Evolutionary conservation across 140 eudicot genomes (phyloP).

Genomic region (Erigeron philadelphicus): DNA sequence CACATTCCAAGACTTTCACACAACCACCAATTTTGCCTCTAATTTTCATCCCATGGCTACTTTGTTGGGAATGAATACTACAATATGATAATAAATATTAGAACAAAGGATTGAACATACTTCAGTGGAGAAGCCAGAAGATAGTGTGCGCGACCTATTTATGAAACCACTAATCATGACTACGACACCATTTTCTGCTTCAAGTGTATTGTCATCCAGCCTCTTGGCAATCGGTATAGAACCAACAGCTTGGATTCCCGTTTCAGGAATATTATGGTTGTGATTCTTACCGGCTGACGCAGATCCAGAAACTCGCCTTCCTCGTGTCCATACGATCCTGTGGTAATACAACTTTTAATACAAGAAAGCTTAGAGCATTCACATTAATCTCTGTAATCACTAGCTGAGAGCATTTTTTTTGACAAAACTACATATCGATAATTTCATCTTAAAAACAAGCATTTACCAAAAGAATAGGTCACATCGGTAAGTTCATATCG

Average conservation of each 20-base stretch:
- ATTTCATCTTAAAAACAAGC: background rate
- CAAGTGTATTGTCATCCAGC: conserved; percentile 44
- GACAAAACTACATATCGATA: background rate
- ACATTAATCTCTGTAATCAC: background rate
- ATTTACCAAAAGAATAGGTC: background rate
- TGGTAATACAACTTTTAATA: background rate
- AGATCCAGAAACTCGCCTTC: conserved; percentile 27
- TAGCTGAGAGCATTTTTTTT: background rate
- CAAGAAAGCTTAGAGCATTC: background rate
- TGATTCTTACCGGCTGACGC: conserved; percentile 12
- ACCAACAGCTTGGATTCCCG: conserved; percentile 26
- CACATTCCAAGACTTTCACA: too few relatives aligned
- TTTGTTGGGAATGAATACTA: background rate
- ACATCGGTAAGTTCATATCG: too few relatives aligned
- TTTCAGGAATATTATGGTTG: background rate
- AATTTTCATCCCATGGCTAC: background rate
- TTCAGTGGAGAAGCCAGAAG: conserved; percentile 52
- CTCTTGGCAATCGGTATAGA: conserved; percentile 55
- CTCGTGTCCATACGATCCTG: conserved; percentile 21
- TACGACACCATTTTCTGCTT: conserved; percentile 47
- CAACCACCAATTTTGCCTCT: background rate
- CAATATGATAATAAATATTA: background rate
- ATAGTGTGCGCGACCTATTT: conserved; percentile 39
- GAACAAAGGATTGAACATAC: conserved; percentile 29
- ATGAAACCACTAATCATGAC: conserved; percentile 39